Percentiles rank a stretch among this genome's conserved stretches.
Conservation (phyloP, 306 rosid species). For the Medicago ruthenica region DNA sequence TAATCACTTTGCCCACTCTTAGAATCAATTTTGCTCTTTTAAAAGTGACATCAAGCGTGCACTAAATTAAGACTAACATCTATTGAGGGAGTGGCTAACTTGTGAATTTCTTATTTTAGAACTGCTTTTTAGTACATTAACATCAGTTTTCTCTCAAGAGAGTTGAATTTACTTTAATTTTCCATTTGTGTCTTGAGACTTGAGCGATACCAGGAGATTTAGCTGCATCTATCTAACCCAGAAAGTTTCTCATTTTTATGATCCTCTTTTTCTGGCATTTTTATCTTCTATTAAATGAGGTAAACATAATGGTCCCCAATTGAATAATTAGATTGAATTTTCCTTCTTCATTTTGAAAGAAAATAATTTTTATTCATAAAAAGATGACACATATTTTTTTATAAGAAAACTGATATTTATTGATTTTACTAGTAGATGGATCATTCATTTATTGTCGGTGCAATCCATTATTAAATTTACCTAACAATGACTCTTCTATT, state of each 20-base stretch:
- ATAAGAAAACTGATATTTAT: not conserved
- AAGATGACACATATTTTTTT: not conserved
- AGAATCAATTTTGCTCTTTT: too few species aligned
- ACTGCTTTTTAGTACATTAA: constrained; percentile 35
- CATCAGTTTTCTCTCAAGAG: not conserved
- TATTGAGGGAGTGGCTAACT: constrained; percentile 7
- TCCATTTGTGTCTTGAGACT: not conserved
- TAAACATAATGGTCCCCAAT: constrained; percentile 33
- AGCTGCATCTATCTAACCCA: not conserved
- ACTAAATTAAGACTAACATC: constrained; percentile 14
- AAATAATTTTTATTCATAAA: not conserved
- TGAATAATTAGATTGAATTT: not conserved
- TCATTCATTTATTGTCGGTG: constrained; percentile 28
- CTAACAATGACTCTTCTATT: constrained; percentile 9
- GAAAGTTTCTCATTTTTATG: constrained; percentile 21
- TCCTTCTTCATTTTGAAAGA: not conserved
- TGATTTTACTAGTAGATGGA: not conserved
- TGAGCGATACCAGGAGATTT: not conserved
- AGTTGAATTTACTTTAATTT: not conserved
- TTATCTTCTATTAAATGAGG: constrained; percentile 2
- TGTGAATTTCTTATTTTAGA: constrained; percentile 27
- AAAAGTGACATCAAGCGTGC: not conserved
- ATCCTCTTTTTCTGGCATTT: not conserved
- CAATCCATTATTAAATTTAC: constrained; percentile 25
- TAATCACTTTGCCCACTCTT: too few species aligned